Evolutionary conservation across 139 green algal genomes (phyloP), one percentile per base, ranked within the genome.

Genomic region (Chlorokybus atmophyticus): DNA sequence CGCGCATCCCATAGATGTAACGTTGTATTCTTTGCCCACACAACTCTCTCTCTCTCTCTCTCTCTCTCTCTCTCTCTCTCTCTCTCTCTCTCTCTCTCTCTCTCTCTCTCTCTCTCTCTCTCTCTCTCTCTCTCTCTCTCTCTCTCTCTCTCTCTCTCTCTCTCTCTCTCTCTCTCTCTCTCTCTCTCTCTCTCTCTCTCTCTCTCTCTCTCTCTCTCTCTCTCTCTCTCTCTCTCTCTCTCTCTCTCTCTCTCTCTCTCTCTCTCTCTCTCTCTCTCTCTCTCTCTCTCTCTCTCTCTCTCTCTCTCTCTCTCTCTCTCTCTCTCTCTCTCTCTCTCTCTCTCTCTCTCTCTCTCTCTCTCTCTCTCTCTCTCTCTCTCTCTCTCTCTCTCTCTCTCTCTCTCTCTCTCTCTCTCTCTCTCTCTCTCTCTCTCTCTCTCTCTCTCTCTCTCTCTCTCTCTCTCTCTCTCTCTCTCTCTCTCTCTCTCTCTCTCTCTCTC

Each of bases 161-260:
- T 10, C 35, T 44, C 35, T 44, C 35, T 44, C 35, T 44, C 35
- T 44, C 35, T 44, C 35, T 10, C 35, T 44, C 35, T 44, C 35
- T 10, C 35, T 44, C 35, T 10, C 35, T 44, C 35, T 44, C 35
- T 10, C 35, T 44, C 35, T 44, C 35, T 10, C 35, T 44, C 35
- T 44, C 35, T 10, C 35, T 44, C 35, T 44, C 35, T 10, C 35
- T 44, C 35, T 44, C 35, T 10, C 35, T 44, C 35, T 44, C 35
- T 10, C 35, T 44, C 35, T 44, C 35, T 10, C 35, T 44, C 35
- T 44, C 35, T 10, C 35, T 44, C 35, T 44, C 35, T 10, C 35
- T 44, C 35, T 44, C 35, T 44, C 35, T 44, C 35, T 44, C 35
- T 44, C 35, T 44, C 35, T 44, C 35, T 44, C 35, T 44, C 35